Evolutionary conservation across 129 eudicot species (phyloP).

Genomic region (Arctium lappa): DNA sequence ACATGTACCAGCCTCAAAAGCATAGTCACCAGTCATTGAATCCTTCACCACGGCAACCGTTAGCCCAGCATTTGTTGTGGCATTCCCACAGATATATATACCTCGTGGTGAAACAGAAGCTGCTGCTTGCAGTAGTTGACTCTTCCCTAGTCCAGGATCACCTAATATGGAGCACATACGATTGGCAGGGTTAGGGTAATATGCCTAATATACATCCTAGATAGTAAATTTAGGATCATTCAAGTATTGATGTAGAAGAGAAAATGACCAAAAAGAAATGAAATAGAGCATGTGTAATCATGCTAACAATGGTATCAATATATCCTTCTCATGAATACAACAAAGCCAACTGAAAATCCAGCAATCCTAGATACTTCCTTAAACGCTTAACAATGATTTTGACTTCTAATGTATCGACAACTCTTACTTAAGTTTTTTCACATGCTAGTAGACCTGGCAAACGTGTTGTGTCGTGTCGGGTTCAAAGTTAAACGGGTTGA

Average conservation of each 20-base stretch:
- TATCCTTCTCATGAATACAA: neutral
- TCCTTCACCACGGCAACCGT: slow-evolving; percentile 98
- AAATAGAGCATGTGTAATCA: neutral
- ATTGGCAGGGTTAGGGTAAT: neutral
- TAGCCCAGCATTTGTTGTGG: slow-evolving; percentile 95
- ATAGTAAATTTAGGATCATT: neutral
- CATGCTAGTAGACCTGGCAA: neutral
- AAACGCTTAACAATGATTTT: neutral
- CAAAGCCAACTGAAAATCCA: neutral
- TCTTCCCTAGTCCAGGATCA: slow-evolving; percentile 97
- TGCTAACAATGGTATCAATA: neutral
- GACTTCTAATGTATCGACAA: neutral
- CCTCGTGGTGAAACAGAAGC: slow-evolving; percentile 98
- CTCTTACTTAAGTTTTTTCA: neutral
- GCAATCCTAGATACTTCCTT: neutral
- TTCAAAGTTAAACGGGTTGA: too few relatives aligned
- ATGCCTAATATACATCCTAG: neutral
- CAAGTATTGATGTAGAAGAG: neutral
- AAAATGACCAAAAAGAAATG: neutral
- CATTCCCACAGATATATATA: slow-evolving; percentile 94
- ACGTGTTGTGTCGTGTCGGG: too few relatives aligned
- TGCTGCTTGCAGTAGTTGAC: slow-evolving; percentile 98
- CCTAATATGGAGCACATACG: slow-evolving; percentile 38
- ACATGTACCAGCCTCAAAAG: slow-evolving; percentile 90
- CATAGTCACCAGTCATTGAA: slow-evolving; percentile 88